phyloP scores from a whole-genome alignment of 768 basidiomycete species.

The Heimioporus sp. region DNA sequence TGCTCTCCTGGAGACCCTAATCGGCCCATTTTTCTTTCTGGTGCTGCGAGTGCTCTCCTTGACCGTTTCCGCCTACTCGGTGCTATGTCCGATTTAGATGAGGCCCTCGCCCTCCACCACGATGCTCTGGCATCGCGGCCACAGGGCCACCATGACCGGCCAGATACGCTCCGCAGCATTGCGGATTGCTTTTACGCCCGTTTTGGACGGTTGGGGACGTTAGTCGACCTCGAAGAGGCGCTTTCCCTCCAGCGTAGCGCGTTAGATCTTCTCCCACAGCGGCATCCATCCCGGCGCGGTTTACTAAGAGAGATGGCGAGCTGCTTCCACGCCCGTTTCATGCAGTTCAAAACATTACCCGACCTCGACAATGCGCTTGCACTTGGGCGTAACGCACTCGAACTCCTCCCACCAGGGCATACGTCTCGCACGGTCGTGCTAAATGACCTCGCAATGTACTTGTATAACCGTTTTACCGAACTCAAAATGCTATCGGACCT shows the following conservation, averaged over 20 bases:
- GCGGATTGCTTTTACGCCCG: neutral
- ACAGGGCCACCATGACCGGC: slow-evolving; percentile 6
- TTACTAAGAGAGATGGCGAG: neutral
- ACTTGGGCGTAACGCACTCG: neutral
- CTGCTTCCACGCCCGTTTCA: neutral
- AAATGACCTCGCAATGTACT: neutral
- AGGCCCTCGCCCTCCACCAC: slow-evolving; percentile 1
- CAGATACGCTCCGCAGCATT: neutral
- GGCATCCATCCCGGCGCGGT: neutral
- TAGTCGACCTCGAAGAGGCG: neutral
- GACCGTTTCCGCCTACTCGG: neutral
- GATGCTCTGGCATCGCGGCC: slow-evolving; percentile 1
- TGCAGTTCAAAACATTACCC: neutral
- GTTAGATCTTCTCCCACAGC: neutral
- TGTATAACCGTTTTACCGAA: neutral
- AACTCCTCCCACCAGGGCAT: neutral
- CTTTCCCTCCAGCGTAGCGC: neutral
- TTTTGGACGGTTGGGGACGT: neutral
- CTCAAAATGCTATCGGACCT: neutral
- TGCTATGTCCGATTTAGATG: neutral
- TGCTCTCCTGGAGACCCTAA: neutral
- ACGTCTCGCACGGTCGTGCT: neutral
- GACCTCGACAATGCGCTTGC: neutral
- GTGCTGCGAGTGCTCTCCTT: neutral
- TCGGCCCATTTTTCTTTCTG: neutral